A percentile compares a stretch with the other conserved stretches of the same genome.
Evolutionary conservation across 805 yeast species (phyloP).

Genomic region (Lipomyces oligophaga): DNA sequence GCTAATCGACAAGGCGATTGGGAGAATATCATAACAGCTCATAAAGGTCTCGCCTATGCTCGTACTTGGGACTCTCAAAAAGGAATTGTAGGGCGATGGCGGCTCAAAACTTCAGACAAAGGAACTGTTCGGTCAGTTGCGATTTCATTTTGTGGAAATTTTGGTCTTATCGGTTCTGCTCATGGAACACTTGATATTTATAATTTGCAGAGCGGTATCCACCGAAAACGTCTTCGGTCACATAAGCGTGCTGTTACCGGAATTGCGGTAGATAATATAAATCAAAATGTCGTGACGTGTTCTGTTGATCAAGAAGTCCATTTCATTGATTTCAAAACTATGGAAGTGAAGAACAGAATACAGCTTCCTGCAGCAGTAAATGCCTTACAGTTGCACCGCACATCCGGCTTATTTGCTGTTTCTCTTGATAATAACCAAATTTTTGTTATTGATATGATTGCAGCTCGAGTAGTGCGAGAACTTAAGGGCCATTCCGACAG

Average conservation of each 20-base stretch:
- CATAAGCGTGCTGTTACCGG: constrained; percentile 72
- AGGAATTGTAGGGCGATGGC: constrained; percentile 75
- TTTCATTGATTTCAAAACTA: constrained; percentile 76
- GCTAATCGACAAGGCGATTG: constrained; percentile 44
- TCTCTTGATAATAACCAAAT: constrained; percentile 84
- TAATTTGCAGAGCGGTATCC: constrained; percentile 86
- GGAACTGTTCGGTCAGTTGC: constrained; percentile 71
- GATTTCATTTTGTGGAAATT: constrained; percentile 91
- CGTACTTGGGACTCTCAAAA: constrained; percentile 83
- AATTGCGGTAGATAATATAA: constrained; percentile 83
- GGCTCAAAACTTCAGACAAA: constrained; percentile 68
- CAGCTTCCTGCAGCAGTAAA: constrained; percentile 75
- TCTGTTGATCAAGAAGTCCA: constrained; percentile 89
- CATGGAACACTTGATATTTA: constrained; percentile 79
- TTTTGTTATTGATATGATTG: constrained; percentile 73
- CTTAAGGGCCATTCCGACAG: constrained; percentile 87
- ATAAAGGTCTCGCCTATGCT: constrained; percentile 76
- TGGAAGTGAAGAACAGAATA: constrained; percentile 62
- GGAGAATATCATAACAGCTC: constrained; percentile 90
- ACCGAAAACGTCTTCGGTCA: constrained; percentile 62
- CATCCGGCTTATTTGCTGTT: constrained; percentile 80
- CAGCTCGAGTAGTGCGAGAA: constrained; percentile 79
- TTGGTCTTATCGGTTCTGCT: constrained; percentile 86
- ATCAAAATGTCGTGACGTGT: constrained; percentile 76
- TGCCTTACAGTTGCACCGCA: constrained; percentile 66